Base-by-base conservation (phyloP, 306 rosid genomes). In the Casuarina glauca region DNA sequence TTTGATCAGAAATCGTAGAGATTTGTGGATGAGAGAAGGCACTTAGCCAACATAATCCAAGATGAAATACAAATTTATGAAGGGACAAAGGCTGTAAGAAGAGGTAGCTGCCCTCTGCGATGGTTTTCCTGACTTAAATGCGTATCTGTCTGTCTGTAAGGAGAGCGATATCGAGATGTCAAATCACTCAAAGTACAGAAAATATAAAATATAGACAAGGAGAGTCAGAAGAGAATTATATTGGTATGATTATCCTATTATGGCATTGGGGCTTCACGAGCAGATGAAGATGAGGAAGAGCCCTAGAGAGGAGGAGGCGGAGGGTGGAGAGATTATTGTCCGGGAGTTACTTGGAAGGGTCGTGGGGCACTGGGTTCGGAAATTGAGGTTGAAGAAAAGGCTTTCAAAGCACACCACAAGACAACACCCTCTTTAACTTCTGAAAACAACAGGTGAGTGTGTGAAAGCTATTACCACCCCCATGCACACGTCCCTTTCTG, bases 401-500 rank as follows among this genome's bases (percentile, higher is more conserved):
- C 61, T 75, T 62, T 39, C 79, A 74, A 80, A 82, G 69, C 88
- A 81, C 86, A 87, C 80, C 88, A 74, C 79, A 85, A 87, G 93
- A 91, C 94, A 90, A 90, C 80, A 87, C 55, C 80, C 89, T 90
- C 97, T 94, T 93, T 77, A 87, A 84, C 79, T 87, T 84, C 49
- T 87, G 91, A 87, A 85, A 85, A 82, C 82, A 87, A 87, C 91
- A 85, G 96, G 88, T 89, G 94, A 90, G 95, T 79, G 90, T 92
- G 90, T 88, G 96, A 92, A 92, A 92, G 97, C 97, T 85, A 94
- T 26, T 91, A 88, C 89, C 97, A 90, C 95, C 87, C 79, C 95
- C 98, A 94, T 92, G 98, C 98, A 92, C 90, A 90, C 92, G 98
- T 94, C 98, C 93, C 93, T 94, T 90, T 94, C 98, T 87, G 51